Percentiles rank a stretch among this genome's conserved stretches.
phyloP scores from a whole-genome alignment of 1,284 basidiomycete species.

The Ceratobasidium theobromae region DNA sequence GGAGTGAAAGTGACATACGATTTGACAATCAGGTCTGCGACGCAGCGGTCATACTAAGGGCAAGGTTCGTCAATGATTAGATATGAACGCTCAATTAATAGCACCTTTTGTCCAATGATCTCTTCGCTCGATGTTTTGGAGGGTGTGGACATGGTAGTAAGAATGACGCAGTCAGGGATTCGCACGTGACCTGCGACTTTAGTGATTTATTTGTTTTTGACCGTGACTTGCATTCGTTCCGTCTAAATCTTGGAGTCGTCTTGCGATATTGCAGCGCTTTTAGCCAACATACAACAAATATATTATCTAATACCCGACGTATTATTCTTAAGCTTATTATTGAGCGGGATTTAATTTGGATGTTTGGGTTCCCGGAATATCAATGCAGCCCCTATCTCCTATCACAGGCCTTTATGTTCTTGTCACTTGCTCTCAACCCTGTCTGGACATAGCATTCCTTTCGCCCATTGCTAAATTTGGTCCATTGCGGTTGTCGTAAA shows the following conservation, averaged over 20 bases:
- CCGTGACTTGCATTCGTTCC: too few relatives aligned
- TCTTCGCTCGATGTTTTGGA: slow-evolving; percentile 72
- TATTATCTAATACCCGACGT: too few relatives aligned
- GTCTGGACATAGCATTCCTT: too few relatives aligned
- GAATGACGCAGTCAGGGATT: not conserved
- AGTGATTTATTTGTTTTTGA: slow-evolving; percentile 22
- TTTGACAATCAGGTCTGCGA: slow-evolving; percentile 78
- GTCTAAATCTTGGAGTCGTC: too few relatives aligned
- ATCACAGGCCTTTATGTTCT: not conserved
- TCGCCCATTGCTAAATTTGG: too few relatives aligned
- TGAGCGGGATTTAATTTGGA: not conserved
- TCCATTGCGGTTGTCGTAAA: not conserved
- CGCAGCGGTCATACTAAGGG: slow-evolving; percentile 83
- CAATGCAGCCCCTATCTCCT: not conserved
- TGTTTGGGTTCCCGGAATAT: too few relatives aligned
- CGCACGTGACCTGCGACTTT: not conserved
- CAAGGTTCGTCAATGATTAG: not conserved
- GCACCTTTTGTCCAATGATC: slow-evolving; percentile 80
- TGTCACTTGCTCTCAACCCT: not conserved
- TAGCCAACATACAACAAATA: too few relatives aligned
- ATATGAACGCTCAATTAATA: not conserved
- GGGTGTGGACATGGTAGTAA: slow-evolving; percentile 20
- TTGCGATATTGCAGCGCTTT: too few relatives aligned
- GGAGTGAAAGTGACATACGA: slow-evolving; percentile 52
- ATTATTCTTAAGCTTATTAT: too few relatives aligned